Evolutionary conservation across 345 rosid genomes (phyloP).

Genomic region (Orychophragmus violaceus): DNA sequence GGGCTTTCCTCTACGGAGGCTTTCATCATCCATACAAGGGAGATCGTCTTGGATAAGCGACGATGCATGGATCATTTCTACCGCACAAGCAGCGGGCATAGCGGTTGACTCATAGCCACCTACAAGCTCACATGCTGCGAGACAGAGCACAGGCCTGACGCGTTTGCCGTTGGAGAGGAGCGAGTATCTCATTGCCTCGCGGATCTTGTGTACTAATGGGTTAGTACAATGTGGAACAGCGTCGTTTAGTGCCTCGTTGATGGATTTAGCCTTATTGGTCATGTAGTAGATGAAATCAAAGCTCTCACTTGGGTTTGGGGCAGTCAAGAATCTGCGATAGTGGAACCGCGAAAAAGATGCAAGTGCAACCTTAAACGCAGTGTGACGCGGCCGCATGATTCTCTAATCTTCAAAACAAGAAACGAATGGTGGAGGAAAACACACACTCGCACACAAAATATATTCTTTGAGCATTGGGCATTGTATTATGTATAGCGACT

Average conservation of each 20-base stretch:
- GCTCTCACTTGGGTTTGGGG: neutral
- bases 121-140: conserved; percentile 66
- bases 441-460: neutral
- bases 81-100: conserved; percentile 67
- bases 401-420: neutral
- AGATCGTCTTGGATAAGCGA: conserved; percentile 69
- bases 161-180: conserved; percentile 65
- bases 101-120: conserved; percentile 52
- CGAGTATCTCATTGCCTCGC: conserved; percentile 62
- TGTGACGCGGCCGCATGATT: neutral
- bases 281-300: neutral
- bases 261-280: neutral
- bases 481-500: too few relatives aligned
- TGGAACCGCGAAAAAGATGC: neutral
- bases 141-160: conserved; percentile 60
- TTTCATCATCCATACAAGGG: conserved; percentile 73
- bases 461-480: too few relatives aligned
- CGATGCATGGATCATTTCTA: conserved; percentile 69
- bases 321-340: conserved; percentile 46
- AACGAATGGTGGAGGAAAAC: neutral
- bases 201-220: neutral
- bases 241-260: neutral
- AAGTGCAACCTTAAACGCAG: neutral
- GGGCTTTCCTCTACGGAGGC: neutral
- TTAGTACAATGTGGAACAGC: neutral